phyloP scores from a whole-genome alignment of 306 rosid genomes.

The Vigna hirtella region DNA sequence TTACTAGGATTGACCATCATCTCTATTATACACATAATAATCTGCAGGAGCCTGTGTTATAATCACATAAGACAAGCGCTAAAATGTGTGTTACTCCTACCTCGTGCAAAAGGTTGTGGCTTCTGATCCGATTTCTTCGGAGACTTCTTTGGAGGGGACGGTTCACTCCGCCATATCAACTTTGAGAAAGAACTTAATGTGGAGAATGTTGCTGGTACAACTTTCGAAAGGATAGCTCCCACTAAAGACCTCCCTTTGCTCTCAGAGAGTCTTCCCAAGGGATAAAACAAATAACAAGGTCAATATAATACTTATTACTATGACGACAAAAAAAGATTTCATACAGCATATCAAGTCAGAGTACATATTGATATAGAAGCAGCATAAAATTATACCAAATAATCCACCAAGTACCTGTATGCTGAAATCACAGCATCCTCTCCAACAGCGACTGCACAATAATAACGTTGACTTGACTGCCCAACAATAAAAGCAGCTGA shows the following conservation, averaged over 20 bases:
- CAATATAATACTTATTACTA: conserved; percentile 38
- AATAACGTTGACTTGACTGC: conserved; percentile 96
- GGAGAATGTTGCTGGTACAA: conserved; percentile 89
- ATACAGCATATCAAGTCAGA: conserved; percentile 2
- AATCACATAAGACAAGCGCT: conserved; percentile 23
- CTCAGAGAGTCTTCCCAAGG: conserved; percentile 75
- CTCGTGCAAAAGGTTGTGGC: conserved; percentile 88
- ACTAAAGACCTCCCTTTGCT: conserved; percentile 88
- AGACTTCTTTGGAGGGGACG: conserved; percentile 63
- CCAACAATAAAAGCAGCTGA: conserved; percentile 99
- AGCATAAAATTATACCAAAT: neutral
- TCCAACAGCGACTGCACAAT: conserved; percentile 93
- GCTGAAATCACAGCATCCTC: conserved; percentile 97
- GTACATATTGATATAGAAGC: conserved; percentile 16
- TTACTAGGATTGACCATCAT: conserved; percentile 5
- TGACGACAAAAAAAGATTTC: conserved; percentile 20
- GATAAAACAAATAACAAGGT: conserved; percentile 40
- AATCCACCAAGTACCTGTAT: conserved; percentile 71
- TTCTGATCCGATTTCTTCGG: conserved; percentile 66
- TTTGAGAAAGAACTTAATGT: conserved; percentile 90
- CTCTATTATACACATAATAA: conserved; percentile 25
- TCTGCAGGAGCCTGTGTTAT: conserved; percentile 20
- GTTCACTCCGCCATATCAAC: conserved; percentile 86
- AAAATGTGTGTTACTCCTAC: conserved; percentile 51
- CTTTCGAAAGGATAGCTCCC: conserved; percentile 93